Base-by-base conservation (phyloP, 2,329 filamentous ascomycete species). In the Hypoxylon sp. region DNA sequence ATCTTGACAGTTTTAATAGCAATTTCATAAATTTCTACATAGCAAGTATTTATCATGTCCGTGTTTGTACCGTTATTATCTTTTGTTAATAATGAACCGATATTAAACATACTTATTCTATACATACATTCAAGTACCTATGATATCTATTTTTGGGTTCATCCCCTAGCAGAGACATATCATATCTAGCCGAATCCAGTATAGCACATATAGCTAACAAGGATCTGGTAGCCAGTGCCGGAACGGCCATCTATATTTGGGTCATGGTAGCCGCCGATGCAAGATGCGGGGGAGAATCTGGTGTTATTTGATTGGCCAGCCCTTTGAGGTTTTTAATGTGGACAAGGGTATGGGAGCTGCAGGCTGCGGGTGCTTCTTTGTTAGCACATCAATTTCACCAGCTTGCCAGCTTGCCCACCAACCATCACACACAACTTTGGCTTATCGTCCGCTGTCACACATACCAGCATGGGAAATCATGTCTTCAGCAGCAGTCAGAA, bases 191-290 rank as follows among this genome's bases (percentile, higher is more conserved):
- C 15, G 2, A 0, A 34, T 31, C 34, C 3, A 13, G 26, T 11
- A 32, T 55, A 55, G 52, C 48, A 36, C 9, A 11, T 7, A 25
- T 13, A 2, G 8, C 3, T 29, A 35, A 12, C 30, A 54, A 27
- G 51, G 40, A 13, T 23, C 15, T 32, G 36, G 12, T 45, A 47
- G 44, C 44, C 34, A 40, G 40, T 27, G 16, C 35, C 17, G 43
- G 26, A 41, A 35, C 51, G 41, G 51, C 41, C 29, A 51, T 27
- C 45, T 59, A 56, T 59, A 57, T 59, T 59, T 59, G 52, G 56
- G 17, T 53, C 29, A 46, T 23, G 31, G 44, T 59, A 59, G 46
- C 36, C 56, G 56, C 56, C 56, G 45, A 51, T 35, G 32, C 34
- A 42, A 45, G 46, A 49, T 57, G 52, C 52, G 52, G 56, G 51